phyloP scores from a whole-genome alignment of 805 yeast species.

The Kuraishia piskuri region DNA sequence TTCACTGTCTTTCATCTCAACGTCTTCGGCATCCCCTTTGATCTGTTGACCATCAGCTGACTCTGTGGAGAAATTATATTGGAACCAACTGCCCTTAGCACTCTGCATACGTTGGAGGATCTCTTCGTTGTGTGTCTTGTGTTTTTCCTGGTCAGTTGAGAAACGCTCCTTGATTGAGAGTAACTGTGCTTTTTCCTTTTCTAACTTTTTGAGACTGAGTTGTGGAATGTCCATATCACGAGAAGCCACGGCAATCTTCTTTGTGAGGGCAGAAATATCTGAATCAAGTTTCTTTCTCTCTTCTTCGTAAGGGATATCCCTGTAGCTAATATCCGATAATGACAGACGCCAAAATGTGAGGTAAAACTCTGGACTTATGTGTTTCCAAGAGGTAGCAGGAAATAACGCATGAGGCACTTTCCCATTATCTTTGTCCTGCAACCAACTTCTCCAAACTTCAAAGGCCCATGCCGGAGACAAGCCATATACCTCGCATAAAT shows the following conservation, averaged over 20 bases:
- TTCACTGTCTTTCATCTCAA: constrained; percentile 15
- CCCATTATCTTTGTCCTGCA: background rate
- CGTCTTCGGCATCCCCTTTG: constrained; percentile 6
- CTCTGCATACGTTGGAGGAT: constrained; percentile 19
- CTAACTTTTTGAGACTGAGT: constrained; percentile 16
- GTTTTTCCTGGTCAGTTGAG: constrained; percentile 34
- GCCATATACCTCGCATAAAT: constrained; percentile 31
- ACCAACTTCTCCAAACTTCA: constrained; percentile 58
- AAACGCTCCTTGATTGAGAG: constrained; percentile 19
- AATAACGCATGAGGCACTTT: constrained; percentile 5
- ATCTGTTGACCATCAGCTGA: constrained; percentile 3
- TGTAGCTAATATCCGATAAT: constrained; percentile 60
- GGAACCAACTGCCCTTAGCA: constrained; percentile 32
- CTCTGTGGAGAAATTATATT: background rate
- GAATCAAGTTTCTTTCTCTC: constrained; percentile 33
- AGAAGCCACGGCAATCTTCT: constrained; percentile 22
- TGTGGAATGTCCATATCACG: constrained; percentile 18
- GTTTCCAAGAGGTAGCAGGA: constrained; percentile 13
- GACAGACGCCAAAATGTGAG: constrained; percentile 66
- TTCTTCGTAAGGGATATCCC: constrained; percentile 37
- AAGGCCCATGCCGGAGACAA: constrained; percentile 60
- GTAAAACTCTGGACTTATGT: constrained; percentile 35
- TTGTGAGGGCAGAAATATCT: constrained; percentile 25
- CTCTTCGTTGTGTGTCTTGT: constrained; percentile 28
- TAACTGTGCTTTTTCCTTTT: constrained; percentile 17